Conservation (phyloP, 2,329 filamentous ascomycete species). For the Septoria linicola region DNA sequence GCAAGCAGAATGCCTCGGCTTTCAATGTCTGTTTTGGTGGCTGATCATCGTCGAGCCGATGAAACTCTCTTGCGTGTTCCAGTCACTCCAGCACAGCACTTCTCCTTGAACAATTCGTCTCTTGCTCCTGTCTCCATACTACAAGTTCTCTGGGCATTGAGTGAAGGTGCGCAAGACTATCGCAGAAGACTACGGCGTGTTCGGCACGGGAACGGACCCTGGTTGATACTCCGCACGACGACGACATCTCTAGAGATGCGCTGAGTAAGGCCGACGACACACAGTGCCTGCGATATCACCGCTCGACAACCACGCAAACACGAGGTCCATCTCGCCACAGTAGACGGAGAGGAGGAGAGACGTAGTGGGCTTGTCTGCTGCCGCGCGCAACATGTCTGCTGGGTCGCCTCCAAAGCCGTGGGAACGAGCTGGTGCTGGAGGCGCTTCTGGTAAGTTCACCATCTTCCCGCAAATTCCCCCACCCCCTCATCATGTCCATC, state of each 20-base stretch:
- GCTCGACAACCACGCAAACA: no score
- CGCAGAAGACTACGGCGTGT: background rate
- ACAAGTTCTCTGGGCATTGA: background rate
- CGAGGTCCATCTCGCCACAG: no score
- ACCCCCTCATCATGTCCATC: background rate
- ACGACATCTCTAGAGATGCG: constrained; percentile 16
- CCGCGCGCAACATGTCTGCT: constrained; percentile 16
- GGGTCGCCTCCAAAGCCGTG: constrained; percentile 92
- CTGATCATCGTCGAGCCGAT: no score
- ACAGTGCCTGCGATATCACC: no score
- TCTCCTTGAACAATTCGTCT: background rate
- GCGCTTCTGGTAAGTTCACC: constrained; percentile 27
- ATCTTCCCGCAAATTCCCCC: constrained; percentile 13
- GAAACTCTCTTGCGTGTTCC: background rate
- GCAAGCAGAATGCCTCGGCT: no score
- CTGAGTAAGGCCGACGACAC: constrained; percentile 1
- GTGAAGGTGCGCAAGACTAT: background rate
- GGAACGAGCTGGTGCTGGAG: constrained; percentile 72
- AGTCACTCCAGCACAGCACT: background rate
- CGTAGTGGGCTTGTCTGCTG: no score
- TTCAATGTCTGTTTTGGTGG: no score
- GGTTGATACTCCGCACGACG: constrained; percentile 16
- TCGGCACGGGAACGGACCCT: background rate
- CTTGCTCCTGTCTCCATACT: background rate
- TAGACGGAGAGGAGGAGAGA: no score